These are phyloP conservation scores for Barbatosphaeria neglecta DNA, from an alignment of 495 filamentous ascomycete genomes.

Conservation along the genomic window DNA sequence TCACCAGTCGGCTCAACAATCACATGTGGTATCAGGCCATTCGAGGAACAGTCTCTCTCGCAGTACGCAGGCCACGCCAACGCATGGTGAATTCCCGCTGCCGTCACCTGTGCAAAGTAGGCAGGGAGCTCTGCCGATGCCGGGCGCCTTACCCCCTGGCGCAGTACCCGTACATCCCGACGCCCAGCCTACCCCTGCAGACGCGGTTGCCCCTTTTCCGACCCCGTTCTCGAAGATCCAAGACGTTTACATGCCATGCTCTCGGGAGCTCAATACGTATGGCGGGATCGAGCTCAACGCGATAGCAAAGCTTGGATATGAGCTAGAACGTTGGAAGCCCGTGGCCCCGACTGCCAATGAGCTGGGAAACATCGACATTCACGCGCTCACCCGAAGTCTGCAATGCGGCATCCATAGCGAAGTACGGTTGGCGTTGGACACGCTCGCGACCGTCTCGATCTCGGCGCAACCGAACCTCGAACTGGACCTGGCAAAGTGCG, in stretches of 20 bases:
- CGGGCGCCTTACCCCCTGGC: conserved; percentile 16
- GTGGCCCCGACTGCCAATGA: conserved; percentile 65
- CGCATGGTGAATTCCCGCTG: conserved; percentile 26
- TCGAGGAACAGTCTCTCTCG: conserved; percentile 29
- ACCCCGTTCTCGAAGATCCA: conserved; percentile 22
- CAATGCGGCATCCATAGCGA: conserved; percentile 85
- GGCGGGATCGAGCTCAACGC: conserved; percentile 55
- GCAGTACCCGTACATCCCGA: conserved; percentile 15
- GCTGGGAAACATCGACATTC: conserved; percentile 77
- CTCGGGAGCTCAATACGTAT: conserved; percentile 45
- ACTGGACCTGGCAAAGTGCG: conserved; percentile 56
- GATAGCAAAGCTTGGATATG: conserved; percentile 47
- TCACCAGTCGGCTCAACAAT: conserved; percentile 25
- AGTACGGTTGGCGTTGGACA: conserved; percentile 77
- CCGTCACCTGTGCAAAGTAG: conserved; percentile 29
- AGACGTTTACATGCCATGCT: conserved; percentile 50
- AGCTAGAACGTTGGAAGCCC: conserved; percentile 53
- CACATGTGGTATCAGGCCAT: conserved; percentile 16
- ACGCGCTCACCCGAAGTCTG: conserved; percentile 84
- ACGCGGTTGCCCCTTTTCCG: conserved; percentile 14
- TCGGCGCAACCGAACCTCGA: conserved; percentile 42
- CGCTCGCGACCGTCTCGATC: conserved; percentile 59
- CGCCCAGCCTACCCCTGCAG: conserved; percentile 14
- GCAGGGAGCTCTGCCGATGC: conserved; percentile 20
- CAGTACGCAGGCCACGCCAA: conserved; percentile 27